Evolutionary conservation across 805 yeast species (phyloP).

Genomic region (Sungouiozyma ichnusensis): DNA sequence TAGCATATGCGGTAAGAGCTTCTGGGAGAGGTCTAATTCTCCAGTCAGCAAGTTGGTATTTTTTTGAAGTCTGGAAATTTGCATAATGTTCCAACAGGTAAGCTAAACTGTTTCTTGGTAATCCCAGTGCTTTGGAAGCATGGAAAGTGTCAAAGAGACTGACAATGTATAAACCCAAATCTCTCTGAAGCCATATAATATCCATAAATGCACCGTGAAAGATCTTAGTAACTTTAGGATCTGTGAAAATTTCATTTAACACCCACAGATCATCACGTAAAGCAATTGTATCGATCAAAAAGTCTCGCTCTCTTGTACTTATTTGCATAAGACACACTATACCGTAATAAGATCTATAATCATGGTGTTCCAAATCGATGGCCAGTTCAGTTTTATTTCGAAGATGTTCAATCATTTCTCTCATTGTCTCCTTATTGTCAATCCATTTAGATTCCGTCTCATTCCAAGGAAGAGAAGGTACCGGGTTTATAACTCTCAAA

Average conservation of each 20-base stretch:
- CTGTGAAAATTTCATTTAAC: constrained; percentile 66
- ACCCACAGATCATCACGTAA: constrained; percentile 59
- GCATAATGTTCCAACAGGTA: constrained; percentile 73
- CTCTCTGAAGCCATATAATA: constrained; percentile 93
- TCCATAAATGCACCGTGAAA: constrained; percentile 97
- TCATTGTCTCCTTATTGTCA: constrained; percentile 43
- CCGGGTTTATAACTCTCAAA: constrained; percentile 36
- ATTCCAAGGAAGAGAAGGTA: constrained; percentile 54
- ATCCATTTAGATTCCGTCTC: constrained; percentile 61
- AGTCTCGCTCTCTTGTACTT: constrained; percentile 70
- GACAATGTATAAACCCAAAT: constrained; percentile 83
- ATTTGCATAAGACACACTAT: constrained; percentile 90
- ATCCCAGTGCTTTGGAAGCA: constrained; percentile 72
- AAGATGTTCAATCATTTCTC: constrained; percentile 45
- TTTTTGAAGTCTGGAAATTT: constrained; percentile 77
- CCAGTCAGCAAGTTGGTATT: constrained; percentile 97
- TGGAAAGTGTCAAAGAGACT: constrained; percentile 85
- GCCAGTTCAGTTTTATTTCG: constrained; percentile 55
- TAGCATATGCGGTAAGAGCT: constrained; percentile 75
- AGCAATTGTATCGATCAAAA: constrained; percentile 74
- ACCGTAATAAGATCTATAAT: constrained; percentile 81
- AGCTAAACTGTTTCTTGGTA: constrained; percentile 78
- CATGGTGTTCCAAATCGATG: constrained; percentile 94
- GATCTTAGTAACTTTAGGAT: constrained; percentile 75
- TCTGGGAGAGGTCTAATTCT: constrained; percentile 72